These are phyloP conservation scores for Botrytis galanthina DNA, from an alignment of 2,329 filamentous ascomycete genomes.

Conservation along the genomic window DNA sequence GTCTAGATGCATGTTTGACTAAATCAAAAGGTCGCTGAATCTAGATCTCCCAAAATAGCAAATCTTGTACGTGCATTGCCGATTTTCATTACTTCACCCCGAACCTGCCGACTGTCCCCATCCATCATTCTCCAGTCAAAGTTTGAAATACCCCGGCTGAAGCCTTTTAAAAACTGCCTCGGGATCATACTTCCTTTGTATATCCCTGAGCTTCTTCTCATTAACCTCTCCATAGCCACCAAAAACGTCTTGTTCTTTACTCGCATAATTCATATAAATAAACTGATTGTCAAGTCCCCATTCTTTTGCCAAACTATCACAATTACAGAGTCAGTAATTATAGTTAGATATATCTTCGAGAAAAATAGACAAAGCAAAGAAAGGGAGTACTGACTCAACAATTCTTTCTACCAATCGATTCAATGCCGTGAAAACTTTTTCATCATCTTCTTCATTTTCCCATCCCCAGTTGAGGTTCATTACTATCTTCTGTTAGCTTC, in stretches of 20 bases:
- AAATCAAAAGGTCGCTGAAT: not conserved
- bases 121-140: not conserved
- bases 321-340: not conserved
- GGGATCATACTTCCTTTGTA: not conserved
- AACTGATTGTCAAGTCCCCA: not conserved
- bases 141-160: not conserved
- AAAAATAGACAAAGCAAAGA: not conserved
- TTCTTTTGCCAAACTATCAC: not conserved
- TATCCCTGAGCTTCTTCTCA: not conserved
- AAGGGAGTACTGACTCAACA: not conserved
- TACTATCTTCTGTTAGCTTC: not conserved
- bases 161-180: not conserved
- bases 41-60: not conserved
- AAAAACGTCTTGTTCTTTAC: not conserved
- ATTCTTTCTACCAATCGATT: not conserved
- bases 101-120: not conserved
- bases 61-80: not conserved
- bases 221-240: not conserved
- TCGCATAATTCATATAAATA: not conserved
- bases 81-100: no score
- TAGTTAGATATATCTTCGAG: not conserved
- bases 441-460: not conserved
- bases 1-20: not conserved
- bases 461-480: not conserved
- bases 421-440: not conserved